Percentiles rank a stretch among this genome's conserved stretches.
Conservation (phyloP, 1,139 yeast genomes). For the Suhomyces anneliseae region DNA sequence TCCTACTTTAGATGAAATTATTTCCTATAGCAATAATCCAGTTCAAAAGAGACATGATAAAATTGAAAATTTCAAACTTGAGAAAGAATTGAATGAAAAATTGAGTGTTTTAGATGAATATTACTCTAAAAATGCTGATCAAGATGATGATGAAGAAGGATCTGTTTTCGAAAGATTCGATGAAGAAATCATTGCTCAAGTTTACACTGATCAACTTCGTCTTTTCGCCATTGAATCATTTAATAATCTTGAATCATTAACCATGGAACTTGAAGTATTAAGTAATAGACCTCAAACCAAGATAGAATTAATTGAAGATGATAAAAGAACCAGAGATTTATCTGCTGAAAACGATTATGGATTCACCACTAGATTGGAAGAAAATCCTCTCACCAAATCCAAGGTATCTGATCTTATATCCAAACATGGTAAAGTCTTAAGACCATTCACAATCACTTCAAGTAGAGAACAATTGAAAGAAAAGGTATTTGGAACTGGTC, state of each 20-base stretch:
- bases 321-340: conserved; percentile 12
- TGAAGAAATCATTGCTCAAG: conserved; percentile 59
- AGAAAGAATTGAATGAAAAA: conserved; percentile 51
- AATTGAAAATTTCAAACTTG: conserved; percentile 64
- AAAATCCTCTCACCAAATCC: conserved; percentile 23
- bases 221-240: conserved; percentile 55
- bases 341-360: conserved; percentile 32
- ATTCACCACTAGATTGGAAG: conserved; percentile 57
- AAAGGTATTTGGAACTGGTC: conserved; percentile 89
- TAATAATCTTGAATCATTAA: conserved; percentile 49
- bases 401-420: conserved; percentile 45
- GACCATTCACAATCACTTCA: conserved; percentile 80
- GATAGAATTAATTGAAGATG: conserved; percentile 10
- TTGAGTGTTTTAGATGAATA: conserved; percentile 38
- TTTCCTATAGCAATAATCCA: conserved; percentile 39
- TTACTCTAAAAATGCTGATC: conserved; percentile 19
- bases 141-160: conserved; percentile 28
- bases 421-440: conserved; percentile 71
- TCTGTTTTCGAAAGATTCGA: conserved; percentile 37
- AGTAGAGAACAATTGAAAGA: conserved; percentile 55
- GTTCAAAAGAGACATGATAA: conserved; percentile 65
- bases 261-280: conserved; percentile 60
- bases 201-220: conserved; percentile 56
- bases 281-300: conserved; percentile 30
- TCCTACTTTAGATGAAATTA: conserved; percentile 41